Conservation (phyloP, 2,329 filamentous ascomycete species). For the Aspergillus hortae region DNA sequence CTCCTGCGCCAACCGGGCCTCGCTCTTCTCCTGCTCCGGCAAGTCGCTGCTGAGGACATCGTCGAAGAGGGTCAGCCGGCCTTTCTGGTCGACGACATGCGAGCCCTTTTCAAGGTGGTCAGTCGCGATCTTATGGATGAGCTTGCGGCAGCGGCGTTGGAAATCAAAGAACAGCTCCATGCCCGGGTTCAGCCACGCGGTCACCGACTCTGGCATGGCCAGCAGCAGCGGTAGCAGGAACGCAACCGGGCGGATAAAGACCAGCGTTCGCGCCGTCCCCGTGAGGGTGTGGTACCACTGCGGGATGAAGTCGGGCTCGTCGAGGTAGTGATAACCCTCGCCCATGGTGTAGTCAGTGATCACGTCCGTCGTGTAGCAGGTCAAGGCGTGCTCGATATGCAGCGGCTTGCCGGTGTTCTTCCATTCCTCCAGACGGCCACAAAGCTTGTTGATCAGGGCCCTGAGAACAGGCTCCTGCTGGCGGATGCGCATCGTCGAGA, state of each 20-base stretch:
- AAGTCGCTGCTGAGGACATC: slow-evolving; percentile 25
- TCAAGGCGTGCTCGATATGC: slow-evolving; percentile 30
- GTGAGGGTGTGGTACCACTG: slow-evolving; percentile 27
- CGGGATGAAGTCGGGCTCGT: slow-evolving; percentile 27
- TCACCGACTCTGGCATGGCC: slow-evolving; percentile 15
- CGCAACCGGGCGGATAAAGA: slow-evolving; percentile 20
- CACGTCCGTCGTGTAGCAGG: slow-evolving; percentile 44
- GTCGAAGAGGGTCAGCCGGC: slow-evolving; percentile 26
- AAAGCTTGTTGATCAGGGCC: slow-evolving; percentile 22
- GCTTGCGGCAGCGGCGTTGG: slow-evolving; percentile 13
- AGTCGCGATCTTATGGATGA: slow-evolving; percentile 11
- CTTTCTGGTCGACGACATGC: not conserved
- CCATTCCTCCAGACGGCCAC: slow-evolving; percentile 18
- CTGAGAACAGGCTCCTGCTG: slow-evolving; percentile 21
- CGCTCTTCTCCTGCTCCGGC: slow-evolving; percentile 33
- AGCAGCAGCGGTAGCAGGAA: slow-evolving; percentile 20
- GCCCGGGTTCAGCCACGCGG: slow-evolving; percentile 19
- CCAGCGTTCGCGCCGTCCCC: slow-evolving; percentile 17
- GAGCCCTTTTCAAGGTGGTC: slow-evolving; percentile 4
- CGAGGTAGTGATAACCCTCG: slow-evolving; percentile 28
- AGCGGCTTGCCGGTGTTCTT: slow-evolving; percentile 15
- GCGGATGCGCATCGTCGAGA: slow-evolving; percentile 28
- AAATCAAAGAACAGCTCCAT: slow-evolving; percentile 17
- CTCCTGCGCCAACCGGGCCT: slow-evolving; percentile 29
- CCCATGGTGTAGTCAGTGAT: slow-evolving; percentile 44